Evolutionary conservation across 164 flowering plant genomes (phyloP).

Genomic region (Magnolia sinica): DNA sequence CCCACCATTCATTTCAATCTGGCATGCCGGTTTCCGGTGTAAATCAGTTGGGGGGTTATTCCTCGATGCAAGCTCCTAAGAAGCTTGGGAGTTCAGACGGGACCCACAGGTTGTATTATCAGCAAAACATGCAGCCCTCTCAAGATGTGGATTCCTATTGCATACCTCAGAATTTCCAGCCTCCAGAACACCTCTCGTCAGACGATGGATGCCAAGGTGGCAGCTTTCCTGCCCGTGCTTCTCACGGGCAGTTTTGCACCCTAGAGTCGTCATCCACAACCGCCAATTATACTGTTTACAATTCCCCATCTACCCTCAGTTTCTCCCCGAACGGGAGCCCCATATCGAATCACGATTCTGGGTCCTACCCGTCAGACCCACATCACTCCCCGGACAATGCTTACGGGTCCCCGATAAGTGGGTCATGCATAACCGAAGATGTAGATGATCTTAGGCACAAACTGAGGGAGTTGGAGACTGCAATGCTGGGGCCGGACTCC

Average conservation of each 20-base stretch:
- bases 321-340: constrained; percentile 48
- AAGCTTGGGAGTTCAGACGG: constrained; percentile 18
- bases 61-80: constrained; percentile 38
- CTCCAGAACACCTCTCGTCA: constrained; percentile 23
- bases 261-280: constrained; percentile 47
- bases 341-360: constrained; percentile 37
- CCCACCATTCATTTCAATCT: constrained; percentile 5
- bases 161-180: constrained; percentile 20
- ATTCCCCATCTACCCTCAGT: constrained; percentile 46
- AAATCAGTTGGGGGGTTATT: constrained; percentile 1
- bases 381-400: constrained; percentile 38
- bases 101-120: constrained; percentile 18
- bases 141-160: constrained; percentile 24
- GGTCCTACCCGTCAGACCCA: constrained; percentile 32
- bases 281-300: constrained; percentile 20
- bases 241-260: constrained; percentile 38
- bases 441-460: constrained; percentile 41
- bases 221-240: constrained; percentile 18
- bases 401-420: constrained; percentile 36
- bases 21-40: constrained; percentile 4
- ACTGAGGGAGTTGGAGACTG: constrained; percentile 59
- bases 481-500: constrained; percentile 53
- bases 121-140: constrained; percentile 15
- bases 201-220: constrained; percentile 26
- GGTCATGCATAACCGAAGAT: constrained; percentile 39